Conservation (phyloP, 2,329 filamentous ascomycete species). For the Colletotrichum australisinense region DNA sequence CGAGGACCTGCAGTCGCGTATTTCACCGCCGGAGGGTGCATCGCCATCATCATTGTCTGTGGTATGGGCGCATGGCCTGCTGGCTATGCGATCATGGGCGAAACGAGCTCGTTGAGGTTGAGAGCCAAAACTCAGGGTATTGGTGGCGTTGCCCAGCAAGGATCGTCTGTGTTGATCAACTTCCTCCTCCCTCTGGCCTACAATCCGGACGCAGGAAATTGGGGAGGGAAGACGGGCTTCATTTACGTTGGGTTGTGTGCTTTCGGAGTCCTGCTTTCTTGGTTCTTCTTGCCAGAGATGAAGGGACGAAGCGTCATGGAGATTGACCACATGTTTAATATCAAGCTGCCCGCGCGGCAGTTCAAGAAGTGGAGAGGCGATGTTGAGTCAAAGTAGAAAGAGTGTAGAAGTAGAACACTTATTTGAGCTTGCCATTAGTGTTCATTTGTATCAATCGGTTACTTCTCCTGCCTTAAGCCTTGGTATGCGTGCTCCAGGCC, state of each 20-base stretch:
- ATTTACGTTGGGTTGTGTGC: constrained; percentile 49
- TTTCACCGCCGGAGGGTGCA: constrained; percentile 51
- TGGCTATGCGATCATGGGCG: constrained; percentile 53
- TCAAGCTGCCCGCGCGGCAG: constrained; percentile 63
- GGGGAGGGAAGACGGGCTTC: constrained; percentile 53
- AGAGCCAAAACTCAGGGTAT: constrained; percentile 56
- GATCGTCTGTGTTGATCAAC: constrained; percentile 50
- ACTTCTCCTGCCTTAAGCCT: background rate
- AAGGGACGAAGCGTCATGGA: constrained; percentile 51
- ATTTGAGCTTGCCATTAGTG: no score
- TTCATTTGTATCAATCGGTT: background rate
- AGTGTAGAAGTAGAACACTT: no score
- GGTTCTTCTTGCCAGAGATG: constrained; percentile 63
- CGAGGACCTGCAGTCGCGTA: constrained; percentile 50
- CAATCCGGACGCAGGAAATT: constrained; percentile 49
- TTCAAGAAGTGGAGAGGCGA: constrained; percentile 53
- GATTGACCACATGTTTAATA: constrained; percentile 70
- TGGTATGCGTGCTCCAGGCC: constrained; percentile 56
- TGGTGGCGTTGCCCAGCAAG: constrained; percentile 52
- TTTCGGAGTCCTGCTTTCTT: constrained; percentile 50
- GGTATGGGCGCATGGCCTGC: constrained; percentile 55
- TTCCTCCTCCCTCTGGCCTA: constrained; percentile 62
- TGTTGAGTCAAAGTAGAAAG: background rate
- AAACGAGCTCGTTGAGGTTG: constrained; percentile 54
- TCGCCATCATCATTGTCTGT: constrained; percentile 54